Conservation (phyloP, 73 alveolate genomes). For the Paramecium primaurelia region DNA sequence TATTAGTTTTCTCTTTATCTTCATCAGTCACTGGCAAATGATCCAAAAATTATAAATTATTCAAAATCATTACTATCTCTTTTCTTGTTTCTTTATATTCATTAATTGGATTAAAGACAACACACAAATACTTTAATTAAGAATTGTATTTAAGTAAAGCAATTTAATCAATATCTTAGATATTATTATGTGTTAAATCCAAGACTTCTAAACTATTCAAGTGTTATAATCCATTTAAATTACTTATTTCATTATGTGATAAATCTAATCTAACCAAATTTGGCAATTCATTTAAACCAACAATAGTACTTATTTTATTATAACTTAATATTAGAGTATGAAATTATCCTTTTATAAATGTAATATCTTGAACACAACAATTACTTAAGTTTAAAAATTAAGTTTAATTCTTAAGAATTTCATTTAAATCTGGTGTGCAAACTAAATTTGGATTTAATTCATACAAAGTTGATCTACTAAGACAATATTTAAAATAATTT, state of each 20-base stretch:
- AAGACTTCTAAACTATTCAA: slow-evolving; percentile 76
- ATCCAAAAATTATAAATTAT: slow-evolving; percentile 65
- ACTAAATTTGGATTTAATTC: slow-evolving; percentile 57
- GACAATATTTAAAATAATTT: slow-evolving; percentile 66
- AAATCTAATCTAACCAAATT: slow-evolving; percentile 83
- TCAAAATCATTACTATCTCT: slow-evolving; percentile 57
- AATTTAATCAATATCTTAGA: slow-evolving; percentile 77
- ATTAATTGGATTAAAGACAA: slow-evolving; percentile 79
- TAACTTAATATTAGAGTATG: slow-evolving; percentile 80
- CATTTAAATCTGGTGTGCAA: slow-evolving; percentile 9
- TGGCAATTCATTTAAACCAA: slow-evolving; percentile 75
- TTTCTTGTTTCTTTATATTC: slow-evolving; percentile 67
- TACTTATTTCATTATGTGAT: slow-evolving; percentile 84
- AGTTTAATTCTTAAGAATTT: slow-evolving; percentile 1
- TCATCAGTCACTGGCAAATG: slow-evolving; percentile 55
- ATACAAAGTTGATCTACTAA: slow-evolving; percentile 50
- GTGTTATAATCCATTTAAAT: slow-evolving; percentile 79
- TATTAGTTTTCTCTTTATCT: slow-evolving; percentile 60
- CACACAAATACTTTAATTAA: slow-evolving; percentile 53
- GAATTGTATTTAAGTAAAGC: not conserved
- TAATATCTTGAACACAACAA: slow-evolving; percentile 4
- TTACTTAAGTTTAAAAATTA: slow-evolving; percentile 10
- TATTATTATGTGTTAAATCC: slow-evolving; percentile 89
- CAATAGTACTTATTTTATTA: slow-evolving; percentile 81
- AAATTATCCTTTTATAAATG: slow-evolving; percentile 23